These are phyloP conservation scores for Diaporthe capsici DNA, from an alignment of 2,329 filamentous ascomycete genomes.

Conservation along the genomic window DNA sequence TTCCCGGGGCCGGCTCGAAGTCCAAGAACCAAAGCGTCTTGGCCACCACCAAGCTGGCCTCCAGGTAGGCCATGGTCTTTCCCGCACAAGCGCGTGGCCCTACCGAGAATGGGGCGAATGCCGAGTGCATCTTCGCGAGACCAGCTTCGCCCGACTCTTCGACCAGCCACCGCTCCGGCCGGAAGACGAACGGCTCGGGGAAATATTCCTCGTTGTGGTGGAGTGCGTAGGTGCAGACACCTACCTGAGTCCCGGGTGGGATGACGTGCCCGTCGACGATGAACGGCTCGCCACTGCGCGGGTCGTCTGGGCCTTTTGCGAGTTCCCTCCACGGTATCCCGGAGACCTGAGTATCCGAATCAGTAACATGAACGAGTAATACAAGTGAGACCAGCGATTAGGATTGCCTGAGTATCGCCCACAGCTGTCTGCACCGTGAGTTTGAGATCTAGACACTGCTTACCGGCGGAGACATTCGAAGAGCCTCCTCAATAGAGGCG, in stretches of 20 bases:
- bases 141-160: conserved; percentile 37
- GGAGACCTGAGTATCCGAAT: neutral
- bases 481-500: neutral
- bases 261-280: conserved; percentile 28
- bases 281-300: neutral
- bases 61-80: conserved; percentile 28
- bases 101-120: conserved; percentile 14
- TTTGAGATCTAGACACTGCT: neutral
- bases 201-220: conserved; percentile 59
- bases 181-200: conserved; percentile 54
- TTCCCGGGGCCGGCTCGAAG: conserved; percentile 25
- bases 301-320: neutral
- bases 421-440: neutral
- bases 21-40: conserved; percentile 29
- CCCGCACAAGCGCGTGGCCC: conserved; percentile 14
- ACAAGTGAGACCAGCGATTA: neutral
- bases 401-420: neutral
- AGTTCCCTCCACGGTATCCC: conserved; percentile 25
- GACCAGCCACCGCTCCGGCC: conserved; percentile 60
- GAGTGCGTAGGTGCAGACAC: conserved; percentile 58
- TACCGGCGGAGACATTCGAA: conserved; percentile 33
- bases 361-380: neutral
- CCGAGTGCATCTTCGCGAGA: conserved; percentile 44
- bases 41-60: conserved; percentile 12
- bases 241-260: conserved; percentile 46